Base-by-base conservation (phyloP, 2,329 filamentous ascomycete species). In the Spiromastix sp. region DNA sequence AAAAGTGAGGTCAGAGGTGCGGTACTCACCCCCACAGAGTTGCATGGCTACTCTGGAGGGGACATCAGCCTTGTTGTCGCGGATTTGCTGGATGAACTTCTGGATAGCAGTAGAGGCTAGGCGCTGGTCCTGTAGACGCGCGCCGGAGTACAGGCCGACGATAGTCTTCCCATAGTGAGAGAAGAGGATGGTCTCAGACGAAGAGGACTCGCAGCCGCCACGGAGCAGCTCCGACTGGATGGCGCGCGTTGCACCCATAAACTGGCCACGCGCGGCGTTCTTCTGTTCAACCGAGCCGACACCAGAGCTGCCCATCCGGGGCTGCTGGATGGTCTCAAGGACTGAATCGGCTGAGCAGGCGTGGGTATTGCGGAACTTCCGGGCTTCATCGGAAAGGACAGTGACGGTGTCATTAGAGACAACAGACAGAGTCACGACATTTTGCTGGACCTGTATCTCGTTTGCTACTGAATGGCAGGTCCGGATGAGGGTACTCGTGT, bases 181-280 rank as follows among this genome's bases (percentile, higher is more conserved):
- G 13, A 41, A 37, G 15, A 41, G 12, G 12, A 38, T 35, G n/a
- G 30, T 37, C n/a, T n/a, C n/a, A n/a, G n/a, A n/a, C n/a, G n/a
- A n/a, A n/a, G n/a, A n/a, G 19, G 30, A n/a, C 10, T 35, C 39
- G 18, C 39, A 41, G 9, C 4, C 22, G 4, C 20, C 17, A 34
- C 30, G 34, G 5, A 18, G 19, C 5, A 19, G 30, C n/a, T n/a
- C n/a, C n/a, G n/a, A n/a, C n/a, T n/a, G n/a, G n/a, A n/a, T n/a
- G n/a, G n/a, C n/a, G n/a, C n/a, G n/a, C n/a, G n/a, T n/a, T n/a
- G n/a, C n/a, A n/a, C n/a, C n/a, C 16, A 20, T 28, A 26, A 25
- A 24, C 18, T 35, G 22, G 19, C 19, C 21, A 9, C 26, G 16
- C 7, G 22, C 25, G 24, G 16, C 12, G 34, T 17, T 12, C n/a